Conservation (phyloP, 768 basidiomycete species). For the Podaxis rugospora region DNA sequence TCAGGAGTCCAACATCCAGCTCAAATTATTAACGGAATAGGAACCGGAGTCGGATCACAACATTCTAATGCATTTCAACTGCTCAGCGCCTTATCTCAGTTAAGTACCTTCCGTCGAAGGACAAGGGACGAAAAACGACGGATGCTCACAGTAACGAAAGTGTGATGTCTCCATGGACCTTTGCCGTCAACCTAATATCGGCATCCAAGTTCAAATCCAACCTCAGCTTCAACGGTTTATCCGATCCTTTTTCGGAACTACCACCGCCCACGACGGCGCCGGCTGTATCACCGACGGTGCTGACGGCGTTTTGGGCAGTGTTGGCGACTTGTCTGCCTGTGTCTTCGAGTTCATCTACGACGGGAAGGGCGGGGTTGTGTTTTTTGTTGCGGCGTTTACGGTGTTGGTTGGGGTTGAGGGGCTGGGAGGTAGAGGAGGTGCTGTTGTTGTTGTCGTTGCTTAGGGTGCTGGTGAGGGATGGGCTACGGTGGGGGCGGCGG, state of each 20-base stretch:
- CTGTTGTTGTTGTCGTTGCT: not conserved
- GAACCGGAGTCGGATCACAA: not conserved
- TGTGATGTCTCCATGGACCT: slow-evolving; percentile 29
- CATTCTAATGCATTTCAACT: not conserved
- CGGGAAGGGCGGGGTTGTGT: slow-evolving; percentile 13
- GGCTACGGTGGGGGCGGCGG: slow-evolving; percentile 5
- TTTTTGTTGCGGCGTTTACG: slow-evolving; percentile 14
- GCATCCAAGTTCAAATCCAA: slow-evolving; percentile 30
- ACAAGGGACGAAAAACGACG: not conserved
- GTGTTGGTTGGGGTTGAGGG: not conserved
- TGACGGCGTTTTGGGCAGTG: not conserved
- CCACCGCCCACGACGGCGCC: slow-evolving; percentile 3
- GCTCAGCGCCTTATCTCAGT: slow-evolving; percentile 11
- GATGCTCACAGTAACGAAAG: slow-evolving; percentile 25
- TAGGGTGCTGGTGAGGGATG: slow-evolving; percentile 8
- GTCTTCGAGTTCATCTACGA: slow-evolving; percentile 18
- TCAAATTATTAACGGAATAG: not conserved
- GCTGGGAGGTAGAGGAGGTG: not conserved
- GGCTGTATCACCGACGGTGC: not conserved
- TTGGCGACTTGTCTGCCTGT: slow-evolving; percentile 5
- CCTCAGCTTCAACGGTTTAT: slow-evolving; percentile 21
- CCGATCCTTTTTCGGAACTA: slow-evolving; percentile 6
- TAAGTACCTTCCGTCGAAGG: slow-evolving; percentile 2
- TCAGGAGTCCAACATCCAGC: too few species aligned
- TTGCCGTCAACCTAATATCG: slow-evolving; percentile 28